Conservation (phyloP, 495 filamentous ascomycete genomes). For the Darksidea phi region DNA sequence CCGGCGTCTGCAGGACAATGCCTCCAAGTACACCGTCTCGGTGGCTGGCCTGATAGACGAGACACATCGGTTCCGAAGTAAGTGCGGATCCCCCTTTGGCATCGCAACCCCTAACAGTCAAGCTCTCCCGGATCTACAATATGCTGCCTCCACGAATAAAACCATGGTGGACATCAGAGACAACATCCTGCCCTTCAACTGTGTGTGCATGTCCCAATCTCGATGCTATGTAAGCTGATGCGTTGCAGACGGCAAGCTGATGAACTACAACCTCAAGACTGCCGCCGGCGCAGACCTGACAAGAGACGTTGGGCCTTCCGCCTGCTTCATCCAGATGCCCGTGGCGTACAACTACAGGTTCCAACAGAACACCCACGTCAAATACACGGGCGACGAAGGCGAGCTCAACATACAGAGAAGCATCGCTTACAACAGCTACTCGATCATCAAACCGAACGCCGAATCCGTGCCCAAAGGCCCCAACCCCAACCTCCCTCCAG, state of each 20-base stretch:
- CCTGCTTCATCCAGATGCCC: slow-evolving; percentile 64
- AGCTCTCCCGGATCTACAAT: slow-evolving; percentile 72
- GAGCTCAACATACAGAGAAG: slow-evolving; percentile 19
- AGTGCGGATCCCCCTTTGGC: slow-evolving; percentile 2
- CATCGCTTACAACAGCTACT: slow-evolving; percentile 44
- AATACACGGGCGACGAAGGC: slow-evolving; percentile 4
- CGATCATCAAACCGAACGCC: slow-evolving; percentile 58
- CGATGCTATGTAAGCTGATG: not conserved
- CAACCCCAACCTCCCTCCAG: slow-evolving; percentile 50
- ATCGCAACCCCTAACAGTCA: slow-evolving; percentile 4
- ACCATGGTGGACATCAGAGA: slow-evolving; percentile 68
- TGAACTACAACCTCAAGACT: slow-evolving; percentile 69
- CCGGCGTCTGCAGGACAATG: slow-evolving; percentile 69
- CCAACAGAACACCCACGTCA: slow-evolving; percentile 35
- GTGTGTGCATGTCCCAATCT: slow-evolving; percentile 44
- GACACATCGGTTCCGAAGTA: slow-evolving; percentile 85
- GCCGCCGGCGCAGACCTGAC: slow-evolving; percentile 56
- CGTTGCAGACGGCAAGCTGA: slow-evolving; percentile 62
- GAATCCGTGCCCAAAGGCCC: slow-evolving; percentile 53
- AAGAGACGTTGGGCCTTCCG: slow-evolving; percentile 76
- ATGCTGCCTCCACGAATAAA: slow-evolving; percentile 57
- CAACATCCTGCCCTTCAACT: slow-evolving; percentile 61
- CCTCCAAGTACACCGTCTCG: slow-evolving; percentile 65
- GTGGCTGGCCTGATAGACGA: slow-evolving; percentile 69
- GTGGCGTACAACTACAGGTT: slow-evolving; percentile 65